Conservation (phyloP, 179 eudicot species). For the Beta corolliflora region DNA sequence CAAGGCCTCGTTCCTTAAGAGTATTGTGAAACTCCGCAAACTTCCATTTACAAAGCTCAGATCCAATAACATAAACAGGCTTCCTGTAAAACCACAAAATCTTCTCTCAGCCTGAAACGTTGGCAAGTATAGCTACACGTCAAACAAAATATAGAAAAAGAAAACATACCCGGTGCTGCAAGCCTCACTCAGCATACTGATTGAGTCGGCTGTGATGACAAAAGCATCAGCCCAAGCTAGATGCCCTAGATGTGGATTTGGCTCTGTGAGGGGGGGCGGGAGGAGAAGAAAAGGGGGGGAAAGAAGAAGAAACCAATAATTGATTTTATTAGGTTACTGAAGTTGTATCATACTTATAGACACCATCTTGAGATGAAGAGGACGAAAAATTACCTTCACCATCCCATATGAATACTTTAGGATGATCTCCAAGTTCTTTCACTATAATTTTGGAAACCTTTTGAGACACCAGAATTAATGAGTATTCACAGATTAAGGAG, state of each 20-base stretch:
- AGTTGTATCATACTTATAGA: neutral
- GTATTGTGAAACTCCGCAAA: conserved; percentile 75
- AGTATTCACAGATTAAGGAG: neutral
- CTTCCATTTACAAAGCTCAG: conserved; percentile 95
- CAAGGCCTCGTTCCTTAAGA: conserved; percentile 78
- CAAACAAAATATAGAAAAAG: neutral
- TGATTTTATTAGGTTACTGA: conserved; percentile 6
- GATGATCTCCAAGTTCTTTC: conserved; percentile 81
- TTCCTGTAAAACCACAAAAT: conserved; percentile 51
- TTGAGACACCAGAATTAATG: neutral
- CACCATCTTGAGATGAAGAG: neutral
- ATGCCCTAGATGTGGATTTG: conserved; percentile 97
- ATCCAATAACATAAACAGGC: conserved; percentile 93
- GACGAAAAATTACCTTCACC: conserved; percentile 72
- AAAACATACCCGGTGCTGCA: conserved; percentile 90
- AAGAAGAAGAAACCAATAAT: neutral
- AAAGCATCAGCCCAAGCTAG: conserved; percentile 98
- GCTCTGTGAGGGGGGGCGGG: conserved; percentile 40
- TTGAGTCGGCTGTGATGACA: conserved; percentile 87
- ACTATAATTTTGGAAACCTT: conserved; percentile 62
- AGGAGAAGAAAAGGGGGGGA: neutral
- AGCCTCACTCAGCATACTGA: conserved; percentile 97
- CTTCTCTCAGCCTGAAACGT: conserved; percentile 9
- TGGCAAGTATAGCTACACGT: neutral
- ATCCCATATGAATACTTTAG: conserved; percentile 82